These are phyloP conservation scores for Xylariaceae sp. DNA, from an alignment of 2,329 filamentous ascomycete species.

Conservation along the genomic window DNA sequence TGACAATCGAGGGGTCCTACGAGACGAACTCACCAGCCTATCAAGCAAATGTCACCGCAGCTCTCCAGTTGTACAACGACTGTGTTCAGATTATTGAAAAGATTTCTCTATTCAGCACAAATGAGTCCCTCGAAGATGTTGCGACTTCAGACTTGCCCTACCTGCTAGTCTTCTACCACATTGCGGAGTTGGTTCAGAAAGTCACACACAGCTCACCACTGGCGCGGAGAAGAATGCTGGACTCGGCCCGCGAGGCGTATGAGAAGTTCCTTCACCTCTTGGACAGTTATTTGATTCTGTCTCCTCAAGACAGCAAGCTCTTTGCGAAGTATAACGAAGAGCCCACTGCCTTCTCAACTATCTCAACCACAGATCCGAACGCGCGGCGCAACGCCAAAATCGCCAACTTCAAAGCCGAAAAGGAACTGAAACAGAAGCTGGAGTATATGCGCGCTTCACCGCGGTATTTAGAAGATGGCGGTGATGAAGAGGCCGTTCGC, in stretches of 20 bases:
- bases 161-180: constrained; percentile 68
- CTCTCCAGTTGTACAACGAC: constrained; percentile 67
- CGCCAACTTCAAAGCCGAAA: constrained; percentile 76
- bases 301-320: constrained; percentile 58
- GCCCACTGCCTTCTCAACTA: constrained; percentile 66
- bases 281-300: constrained; percentile 73
- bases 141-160: constrained; percentile 81
- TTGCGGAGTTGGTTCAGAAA: constrained; percentile 74
- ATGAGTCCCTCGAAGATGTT: constrained; percentile 84
- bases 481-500: constrained; percentile 80
- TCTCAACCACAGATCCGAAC: constrained; percentile 56
- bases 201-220: constrained; percentile 47
- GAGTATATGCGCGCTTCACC: constrained; percentile 48
- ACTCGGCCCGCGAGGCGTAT: constrained; percentile 62
- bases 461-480: constrained; percentile 46
- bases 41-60: constrained; percentile 59
- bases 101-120: constrained; percentile 80
- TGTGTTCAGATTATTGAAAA: constrained; percentile 64
- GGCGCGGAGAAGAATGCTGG: constrained; percentile 59
- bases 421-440: constrained; percentile 76
- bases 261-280: constrained; percentile 72
- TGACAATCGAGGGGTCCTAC: constrained; percentile 56
- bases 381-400: constrained; percentile 80
- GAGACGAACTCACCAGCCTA: constrained; percentile 62
- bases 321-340: constrained; percentile 69